Percentiles rank a stretch among this genome's conserved stretches.
These are phyloP conservation scores for Isabelozyma pseudorhagii DNA, from an alignment of 805 yeast genomes.

Conservation along the genomic window DNA sequence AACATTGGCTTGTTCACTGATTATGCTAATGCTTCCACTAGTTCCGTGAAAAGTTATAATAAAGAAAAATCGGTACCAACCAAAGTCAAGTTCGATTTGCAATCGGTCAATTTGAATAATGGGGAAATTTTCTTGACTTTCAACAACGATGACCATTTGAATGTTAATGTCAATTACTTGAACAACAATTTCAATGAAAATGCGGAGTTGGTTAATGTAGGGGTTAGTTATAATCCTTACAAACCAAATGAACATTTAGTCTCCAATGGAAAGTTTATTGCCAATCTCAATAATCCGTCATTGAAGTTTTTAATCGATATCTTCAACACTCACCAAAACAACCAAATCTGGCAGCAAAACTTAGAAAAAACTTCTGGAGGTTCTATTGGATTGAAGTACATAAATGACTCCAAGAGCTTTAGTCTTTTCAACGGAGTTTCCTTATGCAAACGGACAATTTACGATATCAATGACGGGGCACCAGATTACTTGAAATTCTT, in stretches of 20 bases:
- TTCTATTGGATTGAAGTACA: slow-evolving; percentile 46
- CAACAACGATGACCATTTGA: slow-evolving; percentile 37
- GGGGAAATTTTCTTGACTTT: slow-evolving; percentile 33
- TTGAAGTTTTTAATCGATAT: slow-evolving; percentile 38
- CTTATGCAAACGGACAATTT: slow-evolving; percentile 53
- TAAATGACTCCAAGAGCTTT: slow-evolving; percentile 19
- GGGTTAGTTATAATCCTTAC: slow-evolving; percentile 49
- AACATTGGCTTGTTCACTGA: slow-evolving; percentile 39
- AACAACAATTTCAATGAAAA: slow-evolving; percentile 47
- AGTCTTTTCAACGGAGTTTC: slow-evolving; percentile 51
- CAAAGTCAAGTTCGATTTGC: slow-evolving; percentile 40
- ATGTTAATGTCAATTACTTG: slow-evolving; percentile 35
- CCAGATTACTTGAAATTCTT: slow-evolving; percentile 38
- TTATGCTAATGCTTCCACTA: slow-evolving; percentile 25
- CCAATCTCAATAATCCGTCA: slow-evolving; percentile 44
- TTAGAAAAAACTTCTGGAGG: slow-evolving; percentile 55
- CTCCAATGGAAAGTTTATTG: slow-evolving; percentile 44
- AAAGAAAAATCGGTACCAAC: slow-evolving; percentile 43
- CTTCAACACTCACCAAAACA: slow-evolving; percentile 36
- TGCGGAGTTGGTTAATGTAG: slow-evolving; percentile 50
- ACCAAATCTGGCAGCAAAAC: slow-evolving; percentile 49
- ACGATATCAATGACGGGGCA: slow-evolving; percentile 50
- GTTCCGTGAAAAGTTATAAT: slow-evolving; percentile 23
- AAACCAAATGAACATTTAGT: slow-evolving; percentile 45
- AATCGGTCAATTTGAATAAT: slow-evolving; percentile 33